Conservation (phyloP, 169 alveolate species). For the Plasmodium relictum region DNA sequence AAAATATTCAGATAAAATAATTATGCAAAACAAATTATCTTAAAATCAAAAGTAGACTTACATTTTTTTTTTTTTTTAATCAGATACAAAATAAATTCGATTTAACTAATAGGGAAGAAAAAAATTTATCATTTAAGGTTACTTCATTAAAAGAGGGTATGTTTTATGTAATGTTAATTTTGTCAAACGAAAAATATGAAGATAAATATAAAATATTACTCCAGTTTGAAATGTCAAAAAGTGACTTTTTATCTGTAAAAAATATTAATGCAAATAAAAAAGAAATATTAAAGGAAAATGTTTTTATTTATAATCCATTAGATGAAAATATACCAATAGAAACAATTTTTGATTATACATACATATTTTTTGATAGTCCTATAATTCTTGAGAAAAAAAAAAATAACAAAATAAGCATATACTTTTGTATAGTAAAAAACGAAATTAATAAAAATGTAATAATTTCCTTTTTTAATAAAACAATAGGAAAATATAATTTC, state of each 20-base stretch:
- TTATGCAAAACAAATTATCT: not conserved
- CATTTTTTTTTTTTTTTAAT: not conserved
- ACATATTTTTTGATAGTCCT: constrained; percentile 55
- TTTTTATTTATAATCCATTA: constrained; percentile 56
- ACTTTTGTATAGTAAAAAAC: constrained; percentile 58
- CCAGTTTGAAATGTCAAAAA: constrained; percentile 55
- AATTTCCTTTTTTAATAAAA: constrained; percentile 49
- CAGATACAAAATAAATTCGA: constrained; percentile 34
- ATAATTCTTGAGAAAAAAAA: constrained; percentile 48
- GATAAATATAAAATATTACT: constrained; percentile 63
- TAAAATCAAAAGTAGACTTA: not conserved
- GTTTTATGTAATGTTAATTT: constrained; percentile 36
- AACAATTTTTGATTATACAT: constrained; percentile 49
- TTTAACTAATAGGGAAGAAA: constrained; percentile 50
- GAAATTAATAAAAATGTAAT: constrained; percentile 38
- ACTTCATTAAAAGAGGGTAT: constrained; percentile 55
- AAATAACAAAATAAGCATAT: constrained; percentile 47
- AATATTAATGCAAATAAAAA: constrained; percentile 50
- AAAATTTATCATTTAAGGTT: constrained; percentile 27
- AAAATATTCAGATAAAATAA: not conserved
- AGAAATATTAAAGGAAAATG: constrained; percentile 53
- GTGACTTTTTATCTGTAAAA: constrained; percentile 29
- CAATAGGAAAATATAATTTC: constrained; percentile 46
- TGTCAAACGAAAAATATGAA: constrained; percentile 72
- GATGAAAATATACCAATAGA: constrained; percentile 71